Conservation (phyloP, 2,329 filamentous ascomycete genomes). For the Coniella vitis region DNA sequence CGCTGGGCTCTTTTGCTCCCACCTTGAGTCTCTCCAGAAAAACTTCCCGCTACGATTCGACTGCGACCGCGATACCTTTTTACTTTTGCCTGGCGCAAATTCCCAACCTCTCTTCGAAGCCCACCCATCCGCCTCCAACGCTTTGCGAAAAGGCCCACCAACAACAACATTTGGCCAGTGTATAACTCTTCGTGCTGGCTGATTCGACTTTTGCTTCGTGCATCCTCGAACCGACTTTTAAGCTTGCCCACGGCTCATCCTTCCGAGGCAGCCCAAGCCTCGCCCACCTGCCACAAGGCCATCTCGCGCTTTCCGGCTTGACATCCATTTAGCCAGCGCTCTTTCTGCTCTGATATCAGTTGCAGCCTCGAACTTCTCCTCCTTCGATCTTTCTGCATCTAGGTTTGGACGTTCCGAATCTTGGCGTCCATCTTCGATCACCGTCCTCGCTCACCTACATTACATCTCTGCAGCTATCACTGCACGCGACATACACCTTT, state of each 20-base stretch:
- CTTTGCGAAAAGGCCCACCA: no score
- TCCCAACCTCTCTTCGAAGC: no score
- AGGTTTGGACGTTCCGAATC: no score
- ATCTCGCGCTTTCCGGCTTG: neutral
- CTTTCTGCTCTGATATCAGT: no score
- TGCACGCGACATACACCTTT: neutral
- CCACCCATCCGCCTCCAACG: no score
- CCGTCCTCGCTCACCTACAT: no score
- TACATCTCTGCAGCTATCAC: neutral
- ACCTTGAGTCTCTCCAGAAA: neutral
- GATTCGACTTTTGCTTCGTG: neutral
- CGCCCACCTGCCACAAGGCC: neutral
- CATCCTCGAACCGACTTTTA: no score
- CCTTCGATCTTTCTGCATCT: neutral
- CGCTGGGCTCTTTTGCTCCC: no score
- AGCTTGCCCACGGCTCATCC: neutral
- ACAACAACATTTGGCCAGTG: no score
- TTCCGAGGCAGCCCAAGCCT: neutral
- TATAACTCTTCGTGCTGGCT: neutral
- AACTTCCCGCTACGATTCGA: neutral
- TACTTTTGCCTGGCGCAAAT: slow-evolving; percentile 12
- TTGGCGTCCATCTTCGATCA: no score
- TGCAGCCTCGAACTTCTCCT: no score
- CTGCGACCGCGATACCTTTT: neutral
- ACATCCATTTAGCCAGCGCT: neutral